phyloP scores from a whole-genome alignment of 331 rosid genomes.

The Pyracantha coccinea region DNA sequence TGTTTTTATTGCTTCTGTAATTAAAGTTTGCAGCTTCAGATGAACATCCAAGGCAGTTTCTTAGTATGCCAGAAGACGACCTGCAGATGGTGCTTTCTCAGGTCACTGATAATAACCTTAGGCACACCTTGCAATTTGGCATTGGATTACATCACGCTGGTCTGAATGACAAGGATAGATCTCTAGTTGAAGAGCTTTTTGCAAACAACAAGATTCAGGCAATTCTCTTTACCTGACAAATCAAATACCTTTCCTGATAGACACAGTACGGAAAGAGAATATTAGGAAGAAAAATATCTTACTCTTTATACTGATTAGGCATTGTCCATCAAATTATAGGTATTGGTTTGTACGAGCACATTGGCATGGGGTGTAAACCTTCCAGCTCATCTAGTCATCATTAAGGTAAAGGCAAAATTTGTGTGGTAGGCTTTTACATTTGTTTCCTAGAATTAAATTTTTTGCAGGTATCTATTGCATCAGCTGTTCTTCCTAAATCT shows the following conservation, averaged over 20 bases:
- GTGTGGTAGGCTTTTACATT: neutral
- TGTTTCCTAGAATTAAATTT: neutral
- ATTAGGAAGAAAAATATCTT: neutral
- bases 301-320: constrained; percentile 15
- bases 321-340: constrained; percentile 30
- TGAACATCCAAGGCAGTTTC: constrained; percentile 84
- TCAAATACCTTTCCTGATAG: neutral
- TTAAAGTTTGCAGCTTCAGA: constrained; percentile 90
- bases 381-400: constrained; percentile 96
- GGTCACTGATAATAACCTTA: constrained; percentile 83
- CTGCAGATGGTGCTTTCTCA: constrained; percentile 89
- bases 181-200: constrained; percentile 90
- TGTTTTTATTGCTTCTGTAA: constrained; percentile 4
- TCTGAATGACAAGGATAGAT: constrained; percentile 89
- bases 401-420: constrained; percentile 48
- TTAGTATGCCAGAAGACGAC: constrained; percentile 76
- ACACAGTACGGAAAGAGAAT: neutral
- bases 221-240: constrained; percentile 24
- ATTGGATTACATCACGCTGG: constrained; percentile 97
- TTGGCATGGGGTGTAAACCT: constrained; percentile 99
- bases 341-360: constrained; percentile 95
- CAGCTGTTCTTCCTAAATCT: neutral
- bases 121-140: constrained; percentile 97
- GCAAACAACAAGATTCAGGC: constrained; percentile 96
- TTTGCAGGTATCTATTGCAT: neutral